Base-by-base conservation (phyloP, 2,329 filamentous ascomycete species). In the Diaporthe australafricana region DNA sequence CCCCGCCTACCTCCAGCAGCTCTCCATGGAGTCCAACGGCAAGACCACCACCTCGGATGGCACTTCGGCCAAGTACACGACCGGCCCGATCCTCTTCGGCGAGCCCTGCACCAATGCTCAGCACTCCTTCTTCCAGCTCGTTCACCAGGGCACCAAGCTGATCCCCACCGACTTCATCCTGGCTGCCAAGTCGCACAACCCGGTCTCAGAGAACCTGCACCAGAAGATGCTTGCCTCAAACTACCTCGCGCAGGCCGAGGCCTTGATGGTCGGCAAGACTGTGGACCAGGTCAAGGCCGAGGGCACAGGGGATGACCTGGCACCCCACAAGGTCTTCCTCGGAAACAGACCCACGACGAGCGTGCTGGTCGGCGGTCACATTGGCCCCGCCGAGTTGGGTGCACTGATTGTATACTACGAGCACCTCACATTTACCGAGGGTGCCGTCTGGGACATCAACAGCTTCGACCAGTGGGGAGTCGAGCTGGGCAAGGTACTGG, bases 391-490 rank as follows among this genome's bases (percentile, higher is more conserved):
- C 53, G 95, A 97, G 79, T 90, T 99, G 60, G 96, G 96, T 80
- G 96, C 96, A 4, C 86, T 99, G 78, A 99, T 99, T 78, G 96
- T 95, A 76, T 99, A 98, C 89, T 99, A 99, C 85, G 96, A 99
- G 89, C 96, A 99, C 86, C 86, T 98, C 74, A 98, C 96, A 70
- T 99, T 99, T 84, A 97, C 94, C 47, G 96, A 99, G 86, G 96
- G 96, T 79, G 96, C 95, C 67, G 88, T 99, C 81, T 99, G 96
- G 96, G 97, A 98, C 86, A 98, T 99, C 88, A 99, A 99, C 90
- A 95, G 92, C 80, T 99, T 98, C 81, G 96, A 99, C 86, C 96
- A 99, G 88, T 99, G 96, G 96, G 96, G 96, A 85, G 96, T 99
- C 55, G 96, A 99, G 88, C 87, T 99, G 74, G 96, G 96, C 83